phyloP scores from a whole-genome alignment of 2,329 filamentous ascomycete genomes.

The Purpureocillium takamizusanense region DNA sequence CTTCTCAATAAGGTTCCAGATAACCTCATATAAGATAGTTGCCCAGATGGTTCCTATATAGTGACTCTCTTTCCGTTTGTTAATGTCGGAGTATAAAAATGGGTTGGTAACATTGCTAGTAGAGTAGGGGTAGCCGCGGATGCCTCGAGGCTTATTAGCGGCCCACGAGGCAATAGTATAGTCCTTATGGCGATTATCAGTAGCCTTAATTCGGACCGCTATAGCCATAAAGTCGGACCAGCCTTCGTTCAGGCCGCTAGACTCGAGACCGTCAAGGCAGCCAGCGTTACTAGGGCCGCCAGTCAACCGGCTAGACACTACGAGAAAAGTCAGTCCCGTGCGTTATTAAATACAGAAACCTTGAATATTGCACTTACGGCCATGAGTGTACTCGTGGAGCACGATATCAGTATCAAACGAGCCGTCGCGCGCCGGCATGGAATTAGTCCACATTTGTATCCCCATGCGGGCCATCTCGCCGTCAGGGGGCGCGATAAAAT shows the following conservation, averaged over 20 bases:
- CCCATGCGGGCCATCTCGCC: constrained; percentile 43
- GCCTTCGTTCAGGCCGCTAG: constrained; percentile 49
- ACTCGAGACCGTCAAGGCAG: constrained; percentile 37
- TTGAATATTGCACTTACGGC: constrained; percentile 30
- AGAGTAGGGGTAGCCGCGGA: constrained; percentile 41
- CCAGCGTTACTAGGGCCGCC: constrained; percentile 45
- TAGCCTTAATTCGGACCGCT: constrained; percentile 35
- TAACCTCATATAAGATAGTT: constrained; percentile 42
- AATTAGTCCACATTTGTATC: constrained; percentile 47
- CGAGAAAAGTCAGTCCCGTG: constrained; percentile 7
- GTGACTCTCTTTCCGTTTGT: constrained; percentile 30
- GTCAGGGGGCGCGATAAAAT: constrained; percentile 46
- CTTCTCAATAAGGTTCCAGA: constrained; percentile 50
- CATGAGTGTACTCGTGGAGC: constrained; percentile 51
- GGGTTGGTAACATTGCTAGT: constrained; percentile 42
- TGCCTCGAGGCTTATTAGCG: constrained; percentile 30
- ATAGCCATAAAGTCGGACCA: constrained; percentile 49
- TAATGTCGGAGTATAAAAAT: constrained; percentile 34
- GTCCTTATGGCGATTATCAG: constrained; percentile 34
- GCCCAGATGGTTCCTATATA: constrained; percentile 43
- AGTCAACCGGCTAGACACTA: constrained; percentile 48
- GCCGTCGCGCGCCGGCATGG: constrained; percentile 40
- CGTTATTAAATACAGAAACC: constrained; percentile 2
- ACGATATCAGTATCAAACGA: constrained; percentile 52
- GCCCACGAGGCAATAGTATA: constrained; percentile 44